Evolutionary conservation across 805 yeast genomes (phyloP), one percentile per base, ranked within the genome.

Genomic region (Lachancea sp.): DNA sequence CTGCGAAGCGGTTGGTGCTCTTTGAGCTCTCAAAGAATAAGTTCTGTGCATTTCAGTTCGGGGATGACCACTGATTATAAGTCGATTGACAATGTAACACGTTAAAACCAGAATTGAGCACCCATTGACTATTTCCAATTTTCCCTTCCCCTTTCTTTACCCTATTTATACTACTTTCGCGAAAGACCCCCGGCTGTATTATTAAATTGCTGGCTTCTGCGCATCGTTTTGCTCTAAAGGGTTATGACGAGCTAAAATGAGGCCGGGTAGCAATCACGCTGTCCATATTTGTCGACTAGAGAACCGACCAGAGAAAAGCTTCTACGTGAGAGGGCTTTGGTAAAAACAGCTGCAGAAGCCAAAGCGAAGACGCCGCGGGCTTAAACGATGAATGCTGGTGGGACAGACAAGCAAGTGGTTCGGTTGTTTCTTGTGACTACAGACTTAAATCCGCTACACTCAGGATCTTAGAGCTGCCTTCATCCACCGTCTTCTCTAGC

Each of bases 1-100:
- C 67, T 85, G 87, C 49, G 90, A 77, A 50, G 90, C 89, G 33
- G 91, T 82, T 55, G 90, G 91, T 39, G 90, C 89, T 68, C 86
- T 82, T 45, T 76, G 69, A 50, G 80, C 74, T 78, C 91, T 82
- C 62, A 85, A 70, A 17, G 93, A 85, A 65, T 85, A 85, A 10
- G 93, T 85, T 79, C 88, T 82, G 72, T 85, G 89, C 91, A 85
- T 84, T 53, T 40, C 49, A 12, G 33, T 34, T 26, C 37, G 20
- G 13, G 13, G 13, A 16, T 17, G 17, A 33, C 6, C 5, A 6
- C 18, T 33, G n/a, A 35, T 18, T 6, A 9, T 8, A 11, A 18
- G n/a, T n/a, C n/a, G n/a, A n/a, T n/a, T n/a, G n/a, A n/a, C n/a
- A n/a, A n/a, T n/a, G n/a, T n/a, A n/a, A n/a, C n/a, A n/a, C n/a